Percentiles rank a stretch among this genome's conserved stretches.
Conservation (phyloP, 208 protist genomes). For the Leishmania tropica region DNA sequence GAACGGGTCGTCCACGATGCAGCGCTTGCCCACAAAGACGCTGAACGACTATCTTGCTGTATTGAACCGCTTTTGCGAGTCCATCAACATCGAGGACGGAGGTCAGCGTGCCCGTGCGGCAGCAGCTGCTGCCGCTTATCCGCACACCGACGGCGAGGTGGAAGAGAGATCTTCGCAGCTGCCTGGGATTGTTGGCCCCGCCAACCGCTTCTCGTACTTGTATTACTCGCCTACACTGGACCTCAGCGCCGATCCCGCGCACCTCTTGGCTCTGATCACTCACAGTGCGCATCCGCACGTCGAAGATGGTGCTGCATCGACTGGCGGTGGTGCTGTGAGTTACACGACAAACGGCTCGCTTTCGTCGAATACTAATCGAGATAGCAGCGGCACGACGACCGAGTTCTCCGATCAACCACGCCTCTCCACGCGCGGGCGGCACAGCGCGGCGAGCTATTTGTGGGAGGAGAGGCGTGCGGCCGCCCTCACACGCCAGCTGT, state of each 20-base stretch:
- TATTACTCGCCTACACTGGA: conserved; percentile 77
- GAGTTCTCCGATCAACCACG: background rate
- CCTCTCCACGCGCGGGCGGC: background rate
- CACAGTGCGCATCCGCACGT: conserved; percentile 7
- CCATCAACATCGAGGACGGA: conserved; percentile 27
- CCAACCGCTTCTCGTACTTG: conserved; percentile 46
- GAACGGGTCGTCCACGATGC: conserved; percentile 11
- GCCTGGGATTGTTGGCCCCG: conserved; percentile 17
- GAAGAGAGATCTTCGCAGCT: background rate
- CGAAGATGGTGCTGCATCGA: background rate
- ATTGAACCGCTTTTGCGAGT: conserved; percentile 54
- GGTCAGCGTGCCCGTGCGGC: conserved; percentile 3
- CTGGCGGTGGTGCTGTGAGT: background rate
- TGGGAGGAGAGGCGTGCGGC: conserved; percentile 19
- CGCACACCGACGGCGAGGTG: background rate
- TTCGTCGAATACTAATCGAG: background rate
- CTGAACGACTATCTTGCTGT: conserved; percentile 55
- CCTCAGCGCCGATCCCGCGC: conserved; percentile 52
- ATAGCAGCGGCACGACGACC: background rate
- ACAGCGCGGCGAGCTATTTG: background rate
- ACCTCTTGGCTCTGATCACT: conserved; percentile 33
- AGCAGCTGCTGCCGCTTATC: background rate
- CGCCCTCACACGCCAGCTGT: conserved; percentile 19
- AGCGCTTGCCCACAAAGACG: conserved; percentile 36
- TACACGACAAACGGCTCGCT: background rate